A percentile compares a stretch with the other conserved stretches of the same genome.
These are phyloP conservation scores for Aurantiochytrium sp. DNA, from an alignment of 108 stramenopile genomes.

Conservation along the genomic window DNA sequence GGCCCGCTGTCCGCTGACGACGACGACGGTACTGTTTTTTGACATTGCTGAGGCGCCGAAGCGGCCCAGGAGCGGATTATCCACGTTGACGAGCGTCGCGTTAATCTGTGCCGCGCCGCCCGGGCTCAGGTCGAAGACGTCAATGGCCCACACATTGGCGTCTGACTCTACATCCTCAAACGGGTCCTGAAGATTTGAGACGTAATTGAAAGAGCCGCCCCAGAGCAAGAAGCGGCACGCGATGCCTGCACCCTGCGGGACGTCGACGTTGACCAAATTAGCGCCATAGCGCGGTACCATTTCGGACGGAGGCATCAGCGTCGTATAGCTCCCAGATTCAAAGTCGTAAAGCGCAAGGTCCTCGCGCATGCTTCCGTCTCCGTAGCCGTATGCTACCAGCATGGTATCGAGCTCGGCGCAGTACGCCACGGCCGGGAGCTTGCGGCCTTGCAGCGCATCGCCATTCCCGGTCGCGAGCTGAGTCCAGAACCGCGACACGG, in stretches of 20 bases:
- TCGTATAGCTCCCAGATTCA: neutral
- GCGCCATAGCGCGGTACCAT: neutral
- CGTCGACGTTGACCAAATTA: neutral
- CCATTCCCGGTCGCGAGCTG: neutral
- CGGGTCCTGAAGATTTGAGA: neutral
- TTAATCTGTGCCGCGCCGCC: neutral
- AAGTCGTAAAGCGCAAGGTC: neutral
- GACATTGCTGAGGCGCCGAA: neutral
- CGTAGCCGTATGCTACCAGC: neutral
- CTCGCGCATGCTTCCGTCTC: neutral
- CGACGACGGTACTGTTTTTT: neutral
- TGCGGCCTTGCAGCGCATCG: neutral
- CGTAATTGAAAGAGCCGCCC: neutral
- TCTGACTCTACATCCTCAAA: neutral
- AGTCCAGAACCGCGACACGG: neutral
- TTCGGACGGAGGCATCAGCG: neutral
- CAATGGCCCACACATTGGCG: neutral
- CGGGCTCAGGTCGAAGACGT: neutral
- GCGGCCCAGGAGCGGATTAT: neutral
- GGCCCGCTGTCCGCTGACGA: neutral
- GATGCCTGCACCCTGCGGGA: neutral
- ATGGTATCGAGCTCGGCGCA: neutral
- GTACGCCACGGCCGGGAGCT: neutral
- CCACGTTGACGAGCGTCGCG: neutral
- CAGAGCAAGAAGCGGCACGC: constrained; percentile 15